These are phyloP conservation scores for Entoloma clypeatum DNA, from an alignment of 1,284 basidiomycete genomes.

Conservation along the genomic window DNA sequence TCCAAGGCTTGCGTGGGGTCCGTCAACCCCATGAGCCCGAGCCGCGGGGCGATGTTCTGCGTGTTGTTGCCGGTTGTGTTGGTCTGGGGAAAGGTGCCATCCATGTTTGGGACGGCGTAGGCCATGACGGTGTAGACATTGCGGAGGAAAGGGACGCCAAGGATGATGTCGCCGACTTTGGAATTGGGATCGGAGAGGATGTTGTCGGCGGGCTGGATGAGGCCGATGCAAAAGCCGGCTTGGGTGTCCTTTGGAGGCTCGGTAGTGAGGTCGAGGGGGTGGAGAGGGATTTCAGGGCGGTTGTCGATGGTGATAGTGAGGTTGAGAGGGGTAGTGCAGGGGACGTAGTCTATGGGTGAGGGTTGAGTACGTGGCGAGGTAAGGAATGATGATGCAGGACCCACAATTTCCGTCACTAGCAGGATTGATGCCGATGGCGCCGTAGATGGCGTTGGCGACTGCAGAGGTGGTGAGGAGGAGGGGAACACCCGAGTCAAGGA, in stretches of 20 bases:
- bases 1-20: slow-evolving; percentile 52
- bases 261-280: slow-evolving; percentile 66
- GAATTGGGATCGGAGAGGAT: slow-evolving; percentile 32
- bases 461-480: slow-evolving; percentile 53
- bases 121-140: slow-evolving; percentile 72
- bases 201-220: slow-evolving; percentile 55
- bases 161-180: slow-evolving; percentile 56
- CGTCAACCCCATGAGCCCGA: slow-evolving; percentile 60
- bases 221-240: slow-evolving; percentile 53
- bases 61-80: slow-evolving; percentile 21
- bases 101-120: slow-evolving; percentile 43
- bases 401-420: slow-evolving; percentile 60
- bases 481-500: slow-evolving; percentile 68
- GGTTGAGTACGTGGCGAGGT: not conserved
- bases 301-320: slow-evolving; percentile 61
- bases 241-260: slow-evolving; percentile 36
- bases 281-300: slow-evolving; percentile 53
- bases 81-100: slow-evolving; percentile 41
- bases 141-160: slow-evolving; percentile 72
- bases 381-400: slow-evolving; percentile 22
- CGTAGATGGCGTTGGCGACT: slow-evolving; percentile 73
- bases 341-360: slow-evolving; percentile 57
- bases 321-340: slow-evolving; percentile 65
- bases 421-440: slow-evolving; percentile 63
- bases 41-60: slow-evolving; percentile 41